Evolutionary conservation across 129 eudicot genomes (phyloP).

Genomic region (Flaveria linearis): DNA sequence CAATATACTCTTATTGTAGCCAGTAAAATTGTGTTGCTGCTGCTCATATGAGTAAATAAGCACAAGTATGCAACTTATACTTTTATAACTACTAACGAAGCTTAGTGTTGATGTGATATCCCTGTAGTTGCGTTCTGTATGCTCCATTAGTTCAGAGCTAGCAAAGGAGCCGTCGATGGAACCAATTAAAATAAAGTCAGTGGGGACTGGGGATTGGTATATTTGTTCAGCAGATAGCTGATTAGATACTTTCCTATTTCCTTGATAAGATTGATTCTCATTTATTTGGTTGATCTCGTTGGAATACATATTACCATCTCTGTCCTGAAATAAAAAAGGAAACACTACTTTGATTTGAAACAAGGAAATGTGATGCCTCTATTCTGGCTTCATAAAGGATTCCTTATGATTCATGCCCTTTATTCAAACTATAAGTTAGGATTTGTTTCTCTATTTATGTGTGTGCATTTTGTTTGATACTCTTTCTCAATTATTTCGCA

Average conservation of each 20-base stretch:
- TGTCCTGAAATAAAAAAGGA: not conserved
- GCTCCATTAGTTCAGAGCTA: constrained; percentile 6
- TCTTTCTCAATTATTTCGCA: constrained; percentile 25
- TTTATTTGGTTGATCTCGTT: constrained; percentile 14
- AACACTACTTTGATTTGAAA: constrained; percentile 4
- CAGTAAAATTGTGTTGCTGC: not conserved
- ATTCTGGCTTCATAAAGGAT: not conserved
- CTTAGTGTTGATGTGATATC: constrained; percentile 4
- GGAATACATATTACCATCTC: constrained; percentile 12
- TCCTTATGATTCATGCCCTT: constrained; percentile 1
- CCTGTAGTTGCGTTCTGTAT: not conserved
- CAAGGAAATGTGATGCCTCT: constrained; percentile 1
- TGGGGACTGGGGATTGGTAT: not conserved
- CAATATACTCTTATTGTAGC: not conserved
- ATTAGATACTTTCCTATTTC: constrained; percentile 8
- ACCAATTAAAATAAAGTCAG: constrained; percentile 3
- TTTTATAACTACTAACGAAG: constrained; percentile 2
- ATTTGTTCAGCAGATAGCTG: constrained; percentile 21
- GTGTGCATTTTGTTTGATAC: constrained; percentile 15
- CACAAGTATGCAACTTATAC: constrained; percentile 1
- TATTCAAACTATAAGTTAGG: constrained; percentile 20
- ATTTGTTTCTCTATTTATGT: not conserved
- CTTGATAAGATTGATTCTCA: constrained; percentile 10
- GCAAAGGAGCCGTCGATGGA: not conserved
- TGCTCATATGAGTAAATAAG: not conserved